These are phyloP conservation scores for Stagonosporopsis rhizophila DNA, from an alignment of 2,329 filamentous ascomycete species.

Conservation along the genomic window DNA sequence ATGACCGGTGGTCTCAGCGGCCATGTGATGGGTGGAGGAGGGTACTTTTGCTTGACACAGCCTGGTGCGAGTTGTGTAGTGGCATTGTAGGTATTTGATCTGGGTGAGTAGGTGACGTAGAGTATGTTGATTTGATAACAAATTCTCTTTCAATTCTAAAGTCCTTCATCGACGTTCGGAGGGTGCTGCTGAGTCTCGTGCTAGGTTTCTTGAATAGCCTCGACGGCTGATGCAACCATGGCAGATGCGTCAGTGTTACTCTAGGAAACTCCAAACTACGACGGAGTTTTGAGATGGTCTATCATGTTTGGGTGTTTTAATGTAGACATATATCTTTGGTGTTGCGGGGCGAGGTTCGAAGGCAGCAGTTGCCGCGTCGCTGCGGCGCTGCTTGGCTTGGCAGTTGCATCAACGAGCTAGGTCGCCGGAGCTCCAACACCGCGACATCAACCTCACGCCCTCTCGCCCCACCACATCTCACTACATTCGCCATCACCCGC, in stretches of 20 bases:
- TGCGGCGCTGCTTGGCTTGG: slow-evolving; percentile 25
- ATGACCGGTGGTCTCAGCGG: slow-evolving; percentile 35
- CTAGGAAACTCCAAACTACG: no score
- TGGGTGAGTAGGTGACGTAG: no score
- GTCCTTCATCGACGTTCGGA: no score
- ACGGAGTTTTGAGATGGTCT: background rate
- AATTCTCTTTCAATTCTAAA: no score
- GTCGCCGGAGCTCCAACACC: slow-evolving; percentile 31
- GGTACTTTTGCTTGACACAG: background rate
- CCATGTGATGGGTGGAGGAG: slow-evolving; percentile 32
- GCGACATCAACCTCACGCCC: slow-evolving; percentile 26
- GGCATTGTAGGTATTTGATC: no score
- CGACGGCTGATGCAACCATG: background rate
- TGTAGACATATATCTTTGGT: background rate
- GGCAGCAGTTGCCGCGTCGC: slow-evolving; percentile 33
- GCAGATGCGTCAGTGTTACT: background rate
- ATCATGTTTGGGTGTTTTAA: background rate
- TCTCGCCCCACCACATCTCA: slow-evolving; percentile 20
- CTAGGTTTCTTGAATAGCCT: background rate
- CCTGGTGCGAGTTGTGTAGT: background rate
- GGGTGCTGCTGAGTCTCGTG: no score
- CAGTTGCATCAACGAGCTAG: slow-evolving; percentile 25
- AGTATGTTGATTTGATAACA: no score
- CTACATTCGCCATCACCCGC: background rate
- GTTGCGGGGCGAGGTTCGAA: slow-evolving; percentile 16